Percentiles rank a stretch among this genome's conserved stretches.
Evolutionary conservation across 2,329 filamentous ascomycete genomes (phyloP).

Genomic region (Fusarium buharicum): DNA sequence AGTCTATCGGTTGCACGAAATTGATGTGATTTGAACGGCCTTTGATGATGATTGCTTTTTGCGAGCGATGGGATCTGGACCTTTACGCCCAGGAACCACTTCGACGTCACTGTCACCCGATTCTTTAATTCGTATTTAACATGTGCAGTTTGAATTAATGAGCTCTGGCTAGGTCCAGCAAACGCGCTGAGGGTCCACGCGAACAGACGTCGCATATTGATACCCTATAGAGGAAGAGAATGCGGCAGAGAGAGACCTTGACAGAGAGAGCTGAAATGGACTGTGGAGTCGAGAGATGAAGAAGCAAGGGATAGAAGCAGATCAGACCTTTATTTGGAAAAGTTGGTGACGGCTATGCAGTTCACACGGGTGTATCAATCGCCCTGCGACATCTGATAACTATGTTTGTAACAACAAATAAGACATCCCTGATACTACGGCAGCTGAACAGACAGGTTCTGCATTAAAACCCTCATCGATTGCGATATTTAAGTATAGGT

Average conservation of each 20-base stretch:
- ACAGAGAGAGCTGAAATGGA: background rate
- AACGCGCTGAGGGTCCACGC: too few relatives aligned
- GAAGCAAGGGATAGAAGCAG: background rate
- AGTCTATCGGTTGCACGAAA: slow-evolving; percentile 7
- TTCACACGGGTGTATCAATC: background rate
- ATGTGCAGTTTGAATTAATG: background rate
- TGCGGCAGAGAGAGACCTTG: background rate
- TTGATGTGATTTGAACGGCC: slow-evolving; percentile 12
- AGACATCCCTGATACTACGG: too few relatives aligned
- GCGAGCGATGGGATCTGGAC: slow-evolving; percentile 5
- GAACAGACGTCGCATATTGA: background rate
- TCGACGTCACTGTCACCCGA: slow-evolving; percentile 12
- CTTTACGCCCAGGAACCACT: background rate
- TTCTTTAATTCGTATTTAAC: background rate
- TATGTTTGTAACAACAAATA: background rate
- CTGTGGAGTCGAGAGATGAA: background rate
- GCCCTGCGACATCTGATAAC: slow-evolving; percentile 1
- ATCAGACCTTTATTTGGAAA: slow-evolving; percentile 5
- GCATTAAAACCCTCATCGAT: background rate
- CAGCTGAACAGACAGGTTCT: too few relatives aligned
- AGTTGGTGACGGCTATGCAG: background rate
- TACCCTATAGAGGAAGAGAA: background rate
- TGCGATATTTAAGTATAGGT: slow-evolving; percentile 2
- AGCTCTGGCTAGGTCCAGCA: too few relatives aligned
- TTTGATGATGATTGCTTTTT: slow-evolving; percentile 1